phyloP scores from a whole-genome alignment of 305 asterid species.

The Stenogyne calaminthoides region DNA sequence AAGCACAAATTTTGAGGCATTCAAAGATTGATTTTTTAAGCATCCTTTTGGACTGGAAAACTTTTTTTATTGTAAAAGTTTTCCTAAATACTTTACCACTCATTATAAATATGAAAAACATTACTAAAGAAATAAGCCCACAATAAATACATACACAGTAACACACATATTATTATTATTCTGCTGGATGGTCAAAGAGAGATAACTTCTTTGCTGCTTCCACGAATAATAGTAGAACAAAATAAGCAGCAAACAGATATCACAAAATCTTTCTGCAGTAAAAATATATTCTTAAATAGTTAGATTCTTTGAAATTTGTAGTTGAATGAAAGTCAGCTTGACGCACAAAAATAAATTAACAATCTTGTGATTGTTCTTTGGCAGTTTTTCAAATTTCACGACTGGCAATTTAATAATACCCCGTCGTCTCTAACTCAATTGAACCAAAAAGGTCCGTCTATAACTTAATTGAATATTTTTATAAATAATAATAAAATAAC shows the following conservation, averaged over 20 bases:
- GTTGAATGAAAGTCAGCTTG: constrained; percentile 5
- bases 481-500: no score
- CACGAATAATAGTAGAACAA: constrained; percentile 10
- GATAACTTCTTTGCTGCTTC: constrained; percentile 23
- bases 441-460: no score
- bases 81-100: background rate
- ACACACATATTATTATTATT: background rate
- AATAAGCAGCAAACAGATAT: background rate
- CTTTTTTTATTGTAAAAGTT: background rate
- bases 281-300: background rate
- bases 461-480: no score
- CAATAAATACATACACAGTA: background rate
- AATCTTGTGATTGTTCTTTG: background rate
- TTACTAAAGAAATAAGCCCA: background rate
- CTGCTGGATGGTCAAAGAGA: constrained; percentile 23
- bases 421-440: no score
- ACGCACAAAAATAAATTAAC: background rate
- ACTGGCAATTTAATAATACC: no score
- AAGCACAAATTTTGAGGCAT: constrained; percentile 29
- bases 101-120: constrained; percentile 14
- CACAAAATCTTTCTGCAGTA: background rate
- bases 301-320: background rate
- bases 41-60: constrained; percentile 7
- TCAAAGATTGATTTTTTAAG: constrained; percentile 34
- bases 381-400: background rate